A percentile compares a stretch with the other conserved stretches of the same genome.
phyloP scores from a whole-genome alignment of 768 basidiomycete species.

The Clitopilus passeckerianus region DNA sequence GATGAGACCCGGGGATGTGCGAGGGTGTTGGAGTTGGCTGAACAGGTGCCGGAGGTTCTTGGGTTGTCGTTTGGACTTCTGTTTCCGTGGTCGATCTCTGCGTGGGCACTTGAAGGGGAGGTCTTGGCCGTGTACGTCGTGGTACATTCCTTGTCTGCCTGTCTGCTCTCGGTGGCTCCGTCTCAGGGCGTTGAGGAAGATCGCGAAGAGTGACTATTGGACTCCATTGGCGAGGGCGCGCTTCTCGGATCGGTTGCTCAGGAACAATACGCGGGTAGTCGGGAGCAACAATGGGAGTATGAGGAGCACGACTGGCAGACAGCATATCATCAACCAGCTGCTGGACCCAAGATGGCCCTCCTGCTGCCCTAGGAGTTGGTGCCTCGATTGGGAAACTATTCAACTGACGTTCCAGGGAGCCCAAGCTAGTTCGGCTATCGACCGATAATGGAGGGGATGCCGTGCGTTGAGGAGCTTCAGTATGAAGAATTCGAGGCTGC shows the following conservation, averaged over 20 bases:
- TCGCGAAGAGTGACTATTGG: constrained; percentile 23
- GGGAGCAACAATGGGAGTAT: constrained; percentile 38
- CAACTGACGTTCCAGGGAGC: not conserved
- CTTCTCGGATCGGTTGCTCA: constrained; percentile 36
- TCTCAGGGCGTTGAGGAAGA: constrained; percentile 21
- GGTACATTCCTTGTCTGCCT: not conserved
- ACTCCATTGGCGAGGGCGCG: constrained; percentile 29
- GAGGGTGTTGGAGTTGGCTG: not conserved
- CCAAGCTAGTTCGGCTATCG: not conserved
- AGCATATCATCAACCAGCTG: constrained; percentile 54
- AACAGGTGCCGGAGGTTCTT: not conserved
- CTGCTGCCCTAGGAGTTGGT: not conserved
- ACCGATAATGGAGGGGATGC: not conserved
- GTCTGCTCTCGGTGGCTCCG: constrained; percentile 15
- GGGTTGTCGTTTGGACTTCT: not conserved
- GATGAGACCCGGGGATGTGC: not conserved
- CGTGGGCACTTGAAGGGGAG: not conserved
- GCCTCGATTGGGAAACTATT: not conserved
- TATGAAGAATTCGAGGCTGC: not conserved
- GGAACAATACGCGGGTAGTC: constrained; percentile 50
- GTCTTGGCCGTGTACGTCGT: constrained; percentile 3
- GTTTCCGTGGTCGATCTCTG: not conserved
- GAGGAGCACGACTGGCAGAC: constrained; percentile 35
- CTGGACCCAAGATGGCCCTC: constrained; percentile 22
- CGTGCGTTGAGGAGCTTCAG: not conserved